Conservation (phyloP, 2,329 filamentous ascomycete species). For the Neopestalotiopsis rosae region DNA sequence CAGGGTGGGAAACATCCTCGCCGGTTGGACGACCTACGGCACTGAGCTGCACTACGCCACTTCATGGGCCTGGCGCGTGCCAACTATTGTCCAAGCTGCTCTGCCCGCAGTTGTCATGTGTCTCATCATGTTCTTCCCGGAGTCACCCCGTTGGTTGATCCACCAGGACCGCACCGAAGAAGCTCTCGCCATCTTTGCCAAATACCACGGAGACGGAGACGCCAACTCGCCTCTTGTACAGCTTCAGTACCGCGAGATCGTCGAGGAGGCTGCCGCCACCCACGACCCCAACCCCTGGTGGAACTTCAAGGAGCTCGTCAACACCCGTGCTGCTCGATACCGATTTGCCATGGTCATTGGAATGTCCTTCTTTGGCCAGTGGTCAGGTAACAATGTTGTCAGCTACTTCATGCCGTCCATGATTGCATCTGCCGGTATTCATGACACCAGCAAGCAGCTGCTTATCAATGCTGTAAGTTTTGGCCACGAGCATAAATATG, state of each 20-base stretch:
- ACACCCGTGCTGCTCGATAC: constrained; percentile 52
- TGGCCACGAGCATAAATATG: too few species aligned
- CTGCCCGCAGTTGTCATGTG: constrained; percentile 51
- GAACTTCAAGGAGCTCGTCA: constrained; percentile 61
- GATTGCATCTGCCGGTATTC: constrained; percentile 47
- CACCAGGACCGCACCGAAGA: constrained; percentile 59
- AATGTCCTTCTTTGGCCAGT: constrained; percentile 59
- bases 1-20: constrained; percentile 55
- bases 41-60: constrained; percentile 41
- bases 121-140: constrained; percentile 41
- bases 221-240: constrained; percentile 56
- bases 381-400: constrained; percentile 50
- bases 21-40: constrained; percentile 56
- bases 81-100: constrained; percentile 57
- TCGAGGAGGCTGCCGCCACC: constrained; percentile 53
- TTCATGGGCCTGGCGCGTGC: constrained; percentile 63
- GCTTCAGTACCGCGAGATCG: constrained; percentile 61
- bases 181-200: constrained; percentile 59
- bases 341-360: constrained; percentile 54
- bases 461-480: constrained; percentile 40
- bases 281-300: constrained; percentile 64
- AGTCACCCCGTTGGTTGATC: constrained; percentile 36
- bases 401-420: constrained; percentile 49
- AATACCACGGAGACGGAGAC: constrained; percentile 65
- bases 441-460: constrained; percentile 43